Percentiles rank a stretch among this genome's conserved stretches.
Evolutionary conservation across 1,284 basidiomycete genomes (phyloP).

Genomic region (Golubevia pallescens): DNA sequence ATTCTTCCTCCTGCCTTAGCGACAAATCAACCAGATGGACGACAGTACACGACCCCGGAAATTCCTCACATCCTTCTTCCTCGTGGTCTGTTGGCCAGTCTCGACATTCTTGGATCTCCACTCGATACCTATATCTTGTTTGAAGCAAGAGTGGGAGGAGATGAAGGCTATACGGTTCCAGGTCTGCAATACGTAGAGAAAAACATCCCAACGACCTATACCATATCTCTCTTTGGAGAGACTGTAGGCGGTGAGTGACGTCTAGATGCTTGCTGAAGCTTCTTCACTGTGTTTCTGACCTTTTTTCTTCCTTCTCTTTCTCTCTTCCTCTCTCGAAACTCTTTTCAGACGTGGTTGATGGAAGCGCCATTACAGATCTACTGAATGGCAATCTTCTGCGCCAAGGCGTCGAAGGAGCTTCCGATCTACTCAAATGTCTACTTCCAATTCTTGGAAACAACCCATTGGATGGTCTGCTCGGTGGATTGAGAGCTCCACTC

Average conservation of each 20-base stretch:
- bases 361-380: background rate
- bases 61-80: slow-evolving; percentile 30
- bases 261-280: too few relatives aligned
- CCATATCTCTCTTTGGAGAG: background rate
- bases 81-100: slow-evolving; percentile 31
- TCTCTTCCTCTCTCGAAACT: background rate
- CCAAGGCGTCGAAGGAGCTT: background rate
- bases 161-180: slow-evolving; percentile 29
- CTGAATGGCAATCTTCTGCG: background rate
- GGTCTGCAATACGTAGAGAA: slow-evolving; percentile 37
- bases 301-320: background rate
- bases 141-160: slow-evolving; percentile 19
- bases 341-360: background rate
- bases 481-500: background rate
- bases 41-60: slow-evolving; percentile 15
- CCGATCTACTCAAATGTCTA: background rate
- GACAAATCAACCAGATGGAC: slow-evolving; percentile 12
- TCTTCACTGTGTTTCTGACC: too few relatives aligned
- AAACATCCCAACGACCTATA: slow-evolving; percentile 14
- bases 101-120: slow-evolving; percentile 27
- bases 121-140: slow-evolving; percentile 36
- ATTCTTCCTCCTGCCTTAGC: background rate
- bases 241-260: too few relatives aligned
- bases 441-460: background rate
- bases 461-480: background rate